These are phyloP conservation scores for Nigrograna mackinnonii DNA, from an alignment of 2,329 filamentous ascomycete genomes.

Conservation along the genomic window DNA sequence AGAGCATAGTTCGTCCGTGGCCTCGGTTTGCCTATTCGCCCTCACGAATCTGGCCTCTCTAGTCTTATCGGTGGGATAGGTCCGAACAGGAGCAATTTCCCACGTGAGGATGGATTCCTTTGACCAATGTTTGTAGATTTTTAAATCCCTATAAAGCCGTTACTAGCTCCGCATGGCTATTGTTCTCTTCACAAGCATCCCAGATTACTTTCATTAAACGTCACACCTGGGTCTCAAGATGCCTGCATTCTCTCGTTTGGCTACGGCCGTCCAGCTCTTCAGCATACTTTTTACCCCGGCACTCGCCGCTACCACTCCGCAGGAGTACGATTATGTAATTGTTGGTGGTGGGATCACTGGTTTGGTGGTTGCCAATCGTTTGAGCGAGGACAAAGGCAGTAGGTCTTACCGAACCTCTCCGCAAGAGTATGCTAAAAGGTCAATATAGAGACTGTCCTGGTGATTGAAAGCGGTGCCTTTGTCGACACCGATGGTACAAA, in stretches of 20 bases:
- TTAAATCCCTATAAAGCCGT: neutral
- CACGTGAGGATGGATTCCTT: neutral
- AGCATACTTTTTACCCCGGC: slow-evolving; percentile 22
- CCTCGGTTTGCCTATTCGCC: too few relatives aligned
- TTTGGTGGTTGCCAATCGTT: slow-evolving; percentile 29
- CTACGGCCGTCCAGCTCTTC: slow-evolving; percentile 26
- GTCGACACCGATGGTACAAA: slow-evolving; percentile 21
- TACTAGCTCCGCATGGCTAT: neutral
- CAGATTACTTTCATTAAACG: slow-evolving; percentile 16
- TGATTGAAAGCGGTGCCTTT: neutral
- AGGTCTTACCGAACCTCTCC: too few relatives aligned
- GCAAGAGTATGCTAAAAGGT: slow-evolving; percentile 4
- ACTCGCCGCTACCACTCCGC: slow-evolving; percentile 8
- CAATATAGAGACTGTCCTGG: slow-evolving; percentile 3
- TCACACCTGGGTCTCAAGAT: slow-evolving; percentile 18
- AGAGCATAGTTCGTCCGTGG: too few relatives aligned
- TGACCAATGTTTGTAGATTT: neutral
- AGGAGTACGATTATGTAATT: slow-evolving; percentile 33
- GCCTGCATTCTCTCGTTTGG: slow-evolving; percentile 25
- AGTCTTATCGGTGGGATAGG: too few relatives aligned
- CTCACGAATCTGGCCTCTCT: too few relatives aligned
- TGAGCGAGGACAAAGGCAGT: slow-evolving; percentile 28
- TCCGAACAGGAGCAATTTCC: too few relatives aligned
- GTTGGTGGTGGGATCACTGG: slow-evolving; percentile 35
- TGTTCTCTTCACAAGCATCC: neutral